A percentile compares a stretch with the other conserved stretches of the same genome.
phyloP scores from a whole-genome alignment of 1,284 basidiomycete genomes.

The Apiotrichum brassicae region DNA sequence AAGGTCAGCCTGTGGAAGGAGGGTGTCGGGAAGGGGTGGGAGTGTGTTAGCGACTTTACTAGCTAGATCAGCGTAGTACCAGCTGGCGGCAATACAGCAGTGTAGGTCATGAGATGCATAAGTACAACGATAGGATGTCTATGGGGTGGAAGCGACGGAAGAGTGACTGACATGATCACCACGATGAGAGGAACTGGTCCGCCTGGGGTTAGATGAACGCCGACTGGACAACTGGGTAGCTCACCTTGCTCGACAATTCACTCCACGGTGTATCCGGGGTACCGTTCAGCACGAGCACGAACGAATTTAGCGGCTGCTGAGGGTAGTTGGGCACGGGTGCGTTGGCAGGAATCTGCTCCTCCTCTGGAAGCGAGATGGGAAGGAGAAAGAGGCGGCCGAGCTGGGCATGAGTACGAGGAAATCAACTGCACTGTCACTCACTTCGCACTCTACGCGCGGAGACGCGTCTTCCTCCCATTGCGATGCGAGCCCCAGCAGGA shows the following conservation, averaged over 20 bases:
- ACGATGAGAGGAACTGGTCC: conserved; percentile 16
- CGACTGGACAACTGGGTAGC: not conserved
- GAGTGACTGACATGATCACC: conserved; percentile 1
- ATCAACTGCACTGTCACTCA: conserved; percentile 2
- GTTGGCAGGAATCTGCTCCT: conserved; percentile 8
- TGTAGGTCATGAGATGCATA: conserved; percentile 12
- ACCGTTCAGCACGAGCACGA: conserved; percentile 31
- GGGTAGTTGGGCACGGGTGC: conserved; percentile 14
- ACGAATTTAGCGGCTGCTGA: conserved; percentile 8
- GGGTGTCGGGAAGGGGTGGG: conserved; percentile 91
- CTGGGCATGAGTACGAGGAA: conserved; percentile 3
- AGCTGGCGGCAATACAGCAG: not conserved
- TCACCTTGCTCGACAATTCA: conserved; percentile 22
- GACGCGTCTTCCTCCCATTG: conserved; percentile 36
- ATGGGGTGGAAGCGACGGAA: not conserved
- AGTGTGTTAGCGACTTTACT: conserved; percentile 89
- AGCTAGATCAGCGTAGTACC: conserved; percentile 49
- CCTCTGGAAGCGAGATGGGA: conserved; percentile 19
- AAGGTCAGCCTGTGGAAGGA: conserved; percentile 99
- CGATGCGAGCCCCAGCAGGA: conserved; percentile 32
- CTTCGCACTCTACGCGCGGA: conserved; percentile 36
- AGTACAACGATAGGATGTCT: conserved; percentile 9
- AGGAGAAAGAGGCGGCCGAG: conserved; percentile 25
- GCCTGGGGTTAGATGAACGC: conserved; percentile 11
- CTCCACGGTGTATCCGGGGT: conserved; percentile 25